These are phyloP conservation scores for Populus hybrid DNA, from an alignment of 441 rosid species.

Conservation along the genomic window DNA sequence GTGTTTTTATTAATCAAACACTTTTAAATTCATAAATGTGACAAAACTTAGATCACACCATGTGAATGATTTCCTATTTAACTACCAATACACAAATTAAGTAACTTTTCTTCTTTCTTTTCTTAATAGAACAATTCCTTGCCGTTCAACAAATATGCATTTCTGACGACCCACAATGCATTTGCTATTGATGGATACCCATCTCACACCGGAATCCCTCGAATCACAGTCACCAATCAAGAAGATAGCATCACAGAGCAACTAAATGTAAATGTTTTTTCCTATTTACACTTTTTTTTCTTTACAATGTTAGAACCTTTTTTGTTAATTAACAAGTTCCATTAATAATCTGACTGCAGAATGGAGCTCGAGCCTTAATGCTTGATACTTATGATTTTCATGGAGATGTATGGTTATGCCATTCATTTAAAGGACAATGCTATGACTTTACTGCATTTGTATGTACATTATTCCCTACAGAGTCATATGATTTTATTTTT, in stretches of 20 bases:
- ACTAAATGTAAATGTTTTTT: conserved; percentile 44
- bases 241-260: conserved; percentile 66
- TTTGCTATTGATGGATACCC: conserved; percentile 60
- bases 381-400: conserved; percentile 78
- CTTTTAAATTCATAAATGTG: no score
- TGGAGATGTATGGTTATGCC: conserved; percentile 82
- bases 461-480: conserved; percentile 14
- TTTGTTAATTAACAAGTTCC: neutral
- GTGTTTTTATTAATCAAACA: no score
- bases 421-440: conserved; percentile 65
- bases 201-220: conserved; percentile 44
- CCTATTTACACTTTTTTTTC: no score
- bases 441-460: conserved; percentile 73
- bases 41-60: no score
- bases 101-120: neutral
- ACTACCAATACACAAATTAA: no score
- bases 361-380: conserved; percentile 82
- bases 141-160: conserved; percentile 77
- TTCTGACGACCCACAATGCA: conserved; percentile 70
- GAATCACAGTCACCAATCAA: conserved; percentile 60
- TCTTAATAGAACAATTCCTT: conserved; percentile 58
- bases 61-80: no score
- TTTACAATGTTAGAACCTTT: no score
- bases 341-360: conserved; percentile 31
- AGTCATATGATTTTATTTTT: neutral